Base-by-base conservation (phyloP, 371 early-diverging fungal species). In the Mortierella sp. region DNA sequence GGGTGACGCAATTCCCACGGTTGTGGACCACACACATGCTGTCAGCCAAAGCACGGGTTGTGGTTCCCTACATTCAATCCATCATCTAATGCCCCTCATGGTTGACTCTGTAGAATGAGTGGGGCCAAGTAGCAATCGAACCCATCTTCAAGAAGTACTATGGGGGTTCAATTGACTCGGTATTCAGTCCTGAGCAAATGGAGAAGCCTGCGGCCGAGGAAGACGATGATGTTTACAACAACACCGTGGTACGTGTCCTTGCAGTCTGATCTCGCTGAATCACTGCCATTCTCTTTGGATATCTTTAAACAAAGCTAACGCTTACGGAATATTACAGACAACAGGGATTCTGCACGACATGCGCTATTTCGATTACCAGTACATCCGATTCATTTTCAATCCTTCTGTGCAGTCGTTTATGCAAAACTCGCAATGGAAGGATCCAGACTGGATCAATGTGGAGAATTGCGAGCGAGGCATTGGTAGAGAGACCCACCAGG, bases 381-480 rank as follows among this genome's bases (percentile, higher is more conserved):
- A 95, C 81, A 88, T 92, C 67, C 87, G 93, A 42, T 89, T 96
- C 59, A 91, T 94, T 16, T 94, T 86, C 73, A 92, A 96, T 72
- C 96, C 96, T 9, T 57, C 83, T 10, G 73, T 91, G 30, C 87
- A 86, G 21, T 82, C 82, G 54, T 97, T 92, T 73, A 82, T 94
- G 64, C 89, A 87, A 49, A 84, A 88, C 59, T 86, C 87, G n/a
- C 86, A 84, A 58, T 95, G 94, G 94, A 86, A 87, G 56, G 95
- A 94, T 76, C 80, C 84, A 1, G 60, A 82, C 18, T 94, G 94
- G 94, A 83, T 71, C 4, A 82, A 76, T 12, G 69, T 79, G 0
- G 79, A 79, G 10, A 71, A 81, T 27, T 71, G 84, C 13, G 84
- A 88, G 50, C 56, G 79, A 3, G 92, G 93, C 3, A 78, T 92